Percentiles rank a stretch among this genome's conserved stretches.
Evolutionary conservation across 192 early-diverging fungal species (phyloP).

Genomic region (Backusella sp.): DNA sequence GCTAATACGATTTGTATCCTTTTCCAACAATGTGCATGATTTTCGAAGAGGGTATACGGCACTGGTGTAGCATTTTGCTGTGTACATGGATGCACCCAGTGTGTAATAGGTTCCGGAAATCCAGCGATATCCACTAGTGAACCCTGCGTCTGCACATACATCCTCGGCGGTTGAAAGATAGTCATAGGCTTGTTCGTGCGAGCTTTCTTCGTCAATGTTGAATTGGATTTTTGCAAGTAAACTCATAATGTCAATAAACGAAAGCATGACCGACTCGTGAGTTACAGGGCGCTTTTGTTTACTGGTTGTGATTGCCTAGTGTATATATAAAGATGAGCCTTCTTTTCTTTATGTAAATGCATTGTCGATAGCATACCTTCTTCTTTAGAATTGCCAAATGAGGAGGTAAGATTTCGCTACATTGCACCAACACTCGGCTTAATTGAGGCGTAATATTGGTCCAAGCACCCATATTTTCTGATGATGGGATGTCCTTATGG

Average conservation of each 20-base stretch:
- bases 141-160: slow-evolving; percentile 25
- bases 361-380: slow-evolving; percentile 9
- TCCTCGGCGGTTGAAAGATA: slow-evolving; percentile 31
- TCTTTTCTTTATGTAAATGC: not conserved
- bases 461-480: slow-evolving; percentile 19
- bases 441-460: slow-evolving; percentile 9
- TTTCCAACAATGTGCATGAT: slow-evolving; percentile 35
- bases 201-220: slow-evolving; percentile 10
- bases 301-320: not conserved
- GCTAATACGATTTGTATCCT: slow-evolving; percentile 18
- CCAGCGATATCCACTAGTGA: slow-evolving; percentile 46
- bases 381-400: slow-evolving; percentile 8
- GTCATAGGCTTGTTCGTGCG: slow-evolving; percentile 24
- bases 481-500: not conserved
- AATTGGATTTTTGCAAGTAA: slow-evolving; percentile 29
- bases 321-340: not conserved
- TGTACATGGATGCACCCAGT: slow-evolving; percentile 43
- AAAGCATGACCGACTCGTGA: slow-evolving; percentile 5
- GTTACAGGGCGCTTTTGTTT: not conserved
- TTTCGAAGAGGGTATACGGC: slow-evolving; percentile 41
- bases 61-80: slow-evolving; percentile 17
- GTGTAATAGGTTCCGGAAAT: slow-evolving; percentile 52
- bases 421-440: slow-evolving; percentile 1
- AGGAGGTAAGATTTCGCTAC: slow-evolving; percentile 18
- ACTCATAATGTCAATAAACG: slow-evolving; percentile 29